A percentile compares a stretch with the other conserved stretches of the same genome.
Conservation (phyloP, 164 flowering plant genomes). For the Piper betle region DNA sequence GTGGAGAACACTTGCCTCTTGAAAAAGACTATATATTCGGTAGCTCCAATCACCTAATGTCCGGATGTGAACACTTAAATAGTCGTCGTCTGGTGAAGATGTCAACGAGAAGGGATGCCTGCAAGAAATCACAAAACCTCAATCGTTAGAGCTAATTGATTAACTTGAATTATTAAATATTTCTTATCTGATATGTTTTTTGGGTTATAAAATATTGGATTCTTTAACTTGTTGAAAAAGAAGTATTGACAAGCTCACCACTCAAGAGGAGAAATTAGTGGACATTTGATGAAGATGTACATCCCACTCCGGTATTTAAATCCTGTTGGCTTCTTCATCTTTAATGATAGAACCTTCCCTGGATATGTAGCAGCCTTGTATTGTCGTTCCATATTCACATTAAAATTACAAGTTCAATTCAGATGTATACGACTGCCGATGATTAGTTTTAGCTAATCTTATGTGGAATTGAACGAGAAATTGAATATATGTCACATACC, state of each 20-base stretch:
- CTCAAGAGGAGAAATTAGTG: conserved; percentile 38
- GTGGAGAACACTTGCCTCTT: conserved; percentile 21
- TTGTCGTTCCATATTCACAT: not conserved
- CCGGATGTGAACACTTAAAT: conserved; percentile 33
- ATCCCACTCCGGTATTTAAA: conserved; percentile 35
- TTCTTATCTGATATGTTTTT: too few species aligned
- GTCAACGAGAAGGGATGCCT: conserved; percentile 52
- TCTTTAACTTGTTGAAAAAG: not conserved
- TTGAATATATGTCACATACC: conserved; percentile 9
- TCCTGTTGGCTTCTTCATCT: conserved; percentile 28
- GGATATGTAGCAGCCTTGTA: conserved; percentile 23
- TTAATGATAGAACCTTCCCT: conserved; percentile 34
- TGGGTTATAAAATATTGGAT: not conserved
- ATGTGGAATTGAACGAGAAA: too few species aligned
- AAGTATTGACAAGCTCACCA: conserved; percentile 17
- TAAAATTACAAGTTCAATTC: too few species aligned
- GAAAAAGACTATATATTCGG: conserved; percentile 25
- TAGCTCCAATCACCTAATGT: conserved; percentile 44
- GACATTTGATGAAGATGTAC: conserved; percentile 38
- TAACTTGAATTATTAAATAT: not conserved
- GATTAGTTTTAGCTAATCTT: too few species aligned
- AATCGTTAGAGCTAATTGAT: not conserved
- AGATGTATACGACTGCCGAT: too few species aligned
- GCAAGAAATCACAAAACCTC: not conserved
- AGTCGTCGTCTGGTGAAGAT: conserved; percentile 31